Evolutionary conservation across 2,329 filamentous ascomycete species (phyloP), one percentile per base, ranked within the genome.

Genomic region (Escovopsis sp.): DNA sequence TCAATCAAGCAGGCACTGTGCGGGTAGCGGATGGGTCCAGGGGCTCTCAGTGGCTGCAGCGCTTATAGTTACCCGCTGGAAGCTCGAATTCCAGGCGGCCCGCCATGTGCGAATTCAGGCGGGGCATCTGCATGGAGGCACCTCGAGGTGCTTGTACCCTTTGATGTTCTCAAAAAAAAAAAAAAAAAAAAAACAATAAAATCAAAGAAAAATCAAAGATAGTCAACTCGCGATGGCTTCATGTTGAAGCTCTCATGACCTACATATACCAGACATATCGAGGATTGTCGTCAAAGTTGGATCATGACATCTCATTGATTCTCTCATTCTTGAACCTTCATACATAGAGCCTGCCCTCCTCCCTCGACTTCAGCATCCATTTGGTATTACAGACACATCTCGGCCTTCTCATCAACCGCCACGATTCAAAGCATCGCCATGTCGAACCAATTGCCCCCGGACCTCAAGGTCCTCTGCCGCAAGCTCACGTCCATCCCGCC

Each of bases 401-500:
- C 4, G 5, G 3, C n/a, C 8, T 8, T 12, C 33, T 9, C 8
- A 35, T 35, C n/a, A 31, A 33, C 10, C 31, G 33, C 37, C 33
- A 16, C 34, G 6, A 11, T 34, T 13, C 10, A 11, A 15, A n/a
- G 15, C 15, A n/a, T 35, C 27, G 8, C 5, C 34, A 57, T 61
- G 58, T 45, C 57, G 6, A 42, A 47, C 53, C 59, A 65, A 45
- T 56, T 65, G 30, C 71, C 69, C 6, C 65, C 76, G 34, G 76
- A 81, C 51, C 66, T 85, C 13, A 69, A 72, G 45, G 71, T 79
- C 39, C 65, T 86, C 36, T 83, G 76, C 52, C 74, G 77, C 46
- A 76, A 78, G 48, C 68, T 95, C 49, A 79, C 79, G 2, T 79
- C 82, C 1, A 80, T 82, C 10, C 71, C 83, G 1, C 69, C 75